A percentile compares a stretch with the other conserved stretches of the same genome.
Conservation (phyloP, 495 filamentous ascomycete genomes). For the Penicillium alfredii region DNA sequence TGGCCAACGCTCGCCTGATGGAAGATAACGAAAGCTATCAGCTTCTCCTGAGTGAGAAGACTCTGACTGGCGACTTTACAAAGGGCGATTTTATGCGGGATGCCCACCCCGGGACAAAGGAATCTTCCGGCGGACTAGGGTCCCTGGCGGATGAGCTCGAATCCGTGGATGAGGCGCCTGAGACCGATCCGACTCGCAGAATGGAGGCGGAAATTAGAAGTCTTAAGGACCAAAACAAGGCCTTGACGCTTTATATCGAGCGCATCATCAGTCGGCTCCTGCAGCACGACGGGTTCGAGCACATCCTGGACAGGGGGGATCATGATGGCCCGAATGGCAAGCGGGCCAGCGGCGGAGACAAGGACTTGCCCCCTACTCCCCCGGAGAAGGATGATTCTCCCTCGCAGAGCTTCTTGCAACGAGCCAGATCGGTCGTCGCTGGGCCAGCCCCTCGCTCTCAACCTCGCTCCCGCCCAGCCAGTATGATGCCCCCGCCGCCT, state of each 20-base stretch:
- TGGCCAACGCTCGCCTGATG: slow-evolving; percentile 92
- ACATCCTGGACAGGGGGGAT: slow-evolving; percentile 66
- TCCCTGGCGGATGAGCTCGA: slow-evolving; percentile 89
- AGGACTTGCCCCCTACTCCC: slow-evolving; percentile 80
- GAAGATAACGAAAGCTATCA: slow-evolving; percentile 99
- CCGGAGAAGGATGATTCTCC: slow-evolving; percentile 50
- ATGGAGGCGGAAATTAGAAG: slow-evolving; percentile 73
- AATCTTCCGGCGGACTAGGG: slow-evolving; percentile 38
- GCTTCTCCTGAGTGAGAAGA: slow-evolving; percentile 85
- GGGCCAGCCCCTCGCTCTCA: slow-evolving; percentile 34
- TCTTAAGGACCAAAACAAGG: slow-evolving; percentile 94
- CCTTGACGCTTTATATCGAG: slow-evolving; percentile 93
- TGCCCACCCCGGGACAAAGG: slow-evolving; percentile 33
- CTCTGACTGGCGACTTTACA: slow-evolving; percentile 86
- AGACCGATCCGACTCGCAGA: slow-evolving; percentile 54
- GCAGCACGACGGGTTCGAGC: slow-evolving; percentile 89
- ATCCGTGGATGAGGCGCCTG: slow-evolving; percentile 50
- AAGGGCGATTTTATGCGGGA: slow-evolving; percentile 75
- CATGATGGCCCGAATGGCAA: slow-evolving; percentile 39
- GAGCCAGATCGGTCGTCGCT: slow-evolving; percentile 67
- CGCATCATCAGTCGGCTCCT: slow-evolving; percentile 93
- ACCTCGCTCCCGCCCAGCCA: slow-evolving; percentile 57
- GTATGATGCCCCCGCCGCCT: slow-evolving; percentile 53
- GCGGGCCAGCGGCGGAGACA: slow-evolving; percentile 47
- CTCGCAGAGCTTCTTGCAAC: slow-evolving; percentile 59